Conservation (phyloP, 1,139 yeast genomes). For the Taphrina populina region DNA sequence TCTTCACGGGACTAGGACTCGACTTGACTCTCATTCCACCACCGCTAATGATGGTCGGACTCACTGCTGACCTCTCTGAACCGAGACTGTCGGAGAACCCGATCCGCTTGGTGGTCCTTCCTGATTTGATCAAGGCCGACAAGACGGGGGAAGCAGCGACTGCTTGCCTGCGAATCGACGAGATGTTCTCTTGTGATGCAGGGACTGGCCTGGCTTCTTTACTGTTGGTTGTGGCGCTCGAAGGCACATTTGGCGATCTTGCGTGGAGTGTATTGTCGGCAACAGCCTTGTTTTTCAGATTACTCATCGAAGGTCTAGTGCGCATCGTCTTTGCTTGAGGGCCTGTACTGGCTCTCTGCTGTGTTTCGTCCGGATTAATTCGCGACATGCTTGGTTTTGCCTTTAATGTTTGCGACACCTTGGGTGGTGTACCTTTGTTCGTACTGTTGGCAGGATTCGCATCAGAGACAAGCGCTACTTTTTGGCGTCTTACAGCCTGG, state of each 20-base stretch:
- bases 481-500: background rate
- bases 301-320: background rate
- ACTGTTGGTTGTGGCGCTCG: background rate
- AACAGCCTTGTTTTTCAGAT: background rate
- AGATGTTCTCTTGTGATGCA: background rate
- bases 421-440: background rate
- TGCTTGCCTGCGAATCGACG: constrained; percentile 1
- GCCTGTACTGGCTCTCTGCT: background rate
- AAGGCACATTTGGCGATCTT: background rate
- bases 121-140: constrained; percentile 15
- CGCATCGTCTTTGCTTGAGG: background rate
- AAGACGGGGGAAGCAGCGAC: constrained; percentile 23
- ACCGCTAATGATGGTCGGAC: constrained; percentile 2
- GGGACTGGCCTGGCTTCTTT: too few relatives aligned
- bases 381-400: background rate
- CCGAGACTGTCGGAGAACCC: constrained; percentile 1
- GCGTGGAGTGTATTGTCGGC: too few relatives aligned
- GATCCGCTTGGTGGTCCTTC: background rate
- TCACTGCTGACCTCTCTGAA: background rate
- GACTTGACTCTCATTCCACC: constrained; percentile 19
- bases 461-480: too few relatives aligned
- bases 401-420: background rate
- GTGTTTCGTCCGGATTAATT: background rate
- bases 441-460: background rate
- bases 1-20: background rate